Conservation (phyloP, 768 basidiomycete species). For the Coprinellus micaceus region DNA sequence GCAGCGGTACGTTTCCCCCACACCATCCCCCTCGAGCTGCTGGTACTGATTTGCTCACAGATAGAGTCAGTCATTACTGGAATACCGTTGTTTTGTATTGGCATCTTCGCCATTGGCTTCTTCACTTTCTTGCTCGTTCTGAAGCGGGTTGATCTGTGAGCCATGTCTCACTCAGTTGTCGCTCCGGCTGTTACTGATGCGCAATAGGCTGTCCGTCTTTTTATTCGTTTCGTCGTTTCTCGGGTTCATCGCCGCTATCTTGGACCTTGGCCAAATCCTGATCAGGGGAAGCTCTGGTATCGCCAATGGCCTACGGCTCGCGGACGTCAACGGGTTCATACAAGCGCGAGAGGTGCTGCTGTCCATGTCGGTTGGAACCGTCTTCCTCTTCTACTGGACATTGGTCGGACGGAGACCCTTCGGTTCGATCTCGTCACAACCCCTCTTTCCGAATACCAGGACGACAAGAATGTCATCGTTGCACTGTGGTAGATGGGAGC, state of each 20-base stretch:
- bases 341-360: conserved; percentile 57
- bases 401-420: conserved; percentile 55
- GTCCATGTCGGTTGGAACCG: conserved; percentile 52
- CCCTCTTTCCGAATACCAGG: not conserved
- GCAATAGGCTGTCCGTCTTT: conserved; percentile 27
- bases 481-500: conserved; percentile 63
- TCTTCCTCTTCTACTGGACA: conserved; percentile 67
- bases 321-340: conserved; percentile 36
- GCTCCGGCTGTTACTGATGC: conserved; percentile 3
- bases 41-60: no score
- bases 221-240: conserved; percentile 57
- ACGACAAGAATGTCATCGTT: not conserved
- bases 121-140: conserved; percentile 53
- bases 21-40: no score
- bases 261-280: conserved; percentile 60
- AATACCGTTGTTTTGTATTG: conserved; percentile 65
- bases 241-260: conserved; percentile 56
- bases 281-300: conserved; percentile 29
- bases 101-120: conserved; percentile 59
- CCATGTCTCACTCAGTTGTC: conserved; percentile 7
- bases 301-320: conserved; percentile 19
- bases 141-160: conserved; percentile 51
- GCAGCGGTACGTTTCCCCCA: conserved; percentile 39
- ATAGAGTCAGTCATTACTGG: conserved; percentile 56
- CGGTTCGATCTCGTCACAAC: conserved; percentile 1